Conservation (phyloP, 345 rosid genomes). For the Eucalyptus dawsonii region DNA sequence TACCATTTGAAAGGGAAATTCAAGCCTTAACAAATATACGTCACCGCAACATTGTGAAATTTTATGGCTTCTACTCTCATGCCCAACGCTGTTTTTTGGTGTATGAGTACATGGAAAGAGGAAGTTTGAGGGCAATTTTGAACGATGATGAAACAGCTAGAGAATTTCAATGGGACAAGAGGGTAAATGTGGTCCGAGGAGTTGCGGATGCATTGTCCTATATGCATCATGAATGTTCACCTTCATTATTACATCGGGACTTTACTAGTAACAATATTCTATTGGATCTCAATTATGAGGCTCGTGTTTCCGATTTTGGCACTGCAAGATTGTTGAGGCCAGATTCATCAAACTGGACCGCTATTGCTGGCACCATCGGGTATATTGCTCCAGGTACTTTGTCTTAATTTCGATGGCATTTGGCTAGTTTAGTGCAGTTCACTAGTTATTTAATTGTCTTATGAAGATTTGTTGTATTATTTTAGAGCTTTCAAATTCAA, state of each 20-base stretch:
- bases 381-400: neutral
- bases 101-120: neutral
- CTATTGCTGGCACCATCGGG: neutral
- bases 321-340: neutral
- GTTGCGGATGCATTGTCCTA: neutral
- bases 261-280: neutral
- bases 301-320: neutral
- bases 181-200: neutral
- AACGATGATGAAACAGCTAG: neutral
- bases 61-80: neutral
- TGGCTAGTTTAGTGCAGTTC: neutral
- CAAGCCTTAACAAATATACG: neutral
- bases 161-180: neutral
- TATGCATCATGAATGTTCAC: neutral
- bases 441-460: neutral
- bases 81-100: neutral
- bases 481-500: neutral
- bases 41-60: neutral
- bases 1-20: neutral
- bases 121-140: neutral
- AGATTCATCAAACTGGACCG: neutral
- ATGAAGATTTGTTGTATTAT: neutral
- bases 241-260: neutral
- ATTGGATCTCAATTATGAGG: neutral
- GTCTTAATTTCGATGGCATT: neutral